Base-by-base conservation (phyloP, 805 yeast species). In the Lipomyces yamadae region DNA sequence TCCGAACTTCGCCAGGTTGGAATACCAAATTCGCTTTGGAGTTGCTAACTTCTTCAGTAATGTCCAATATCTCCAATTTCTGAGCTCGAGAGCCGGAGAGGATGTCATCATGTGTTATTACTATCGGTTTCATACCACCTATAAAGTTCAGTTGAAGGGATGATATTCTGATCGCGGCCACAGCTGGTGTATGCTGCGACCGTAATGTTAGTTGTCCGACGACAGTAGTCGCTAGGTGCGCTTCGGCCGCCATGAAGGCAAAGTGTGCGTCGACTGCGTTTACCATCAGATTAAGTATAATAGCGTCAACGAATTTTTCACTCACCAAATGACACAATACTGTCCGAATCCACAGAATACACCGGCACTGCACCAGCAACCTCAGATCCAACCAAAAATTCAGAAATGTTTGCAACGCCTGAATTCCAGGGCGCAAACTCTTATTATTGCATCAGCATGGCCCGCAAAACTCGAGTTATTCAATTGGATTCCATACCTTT, bases 11-110 rank as follows among this genome's bases (percentile, higher is more conserved):
- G 5, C 65, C 67, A 5, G 72, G 61, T 0, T 29, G 56, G 61
- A 77, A 75, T 2, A 30, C 54, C 30, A 77, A 68, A 33, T 72
- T 63, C 6, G 73, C 74, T 18, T 52, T 56, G 3, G 63, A 69
- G 7, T 62, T 29, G 4, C 56, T 56, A n/a, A 13, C 13, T n/a
- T 64, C 64, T 10, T 24, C 63, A 3, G 35, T 64, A 3, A 29
- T 32, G 4, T 64, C 68, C 5, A 6, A 8, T 8, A 48, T 50
- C 4, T 61, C 54, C 4, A 69, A n/a, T 30, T 34, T 37, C 42
- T 57, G 56, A 5, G 62, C 48, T 24, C 64, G 52, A 1, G 53
- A 5, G 29, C 34, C 55, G 29, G 55, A 24, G 5, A 42, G 18
- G 8, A 39, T 11, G 24, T 50, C 52, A 11, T 64, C 62, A 37